Conservation (phyloP, 352 stramenopile species). For the Globisporangium lucens region DNA sequence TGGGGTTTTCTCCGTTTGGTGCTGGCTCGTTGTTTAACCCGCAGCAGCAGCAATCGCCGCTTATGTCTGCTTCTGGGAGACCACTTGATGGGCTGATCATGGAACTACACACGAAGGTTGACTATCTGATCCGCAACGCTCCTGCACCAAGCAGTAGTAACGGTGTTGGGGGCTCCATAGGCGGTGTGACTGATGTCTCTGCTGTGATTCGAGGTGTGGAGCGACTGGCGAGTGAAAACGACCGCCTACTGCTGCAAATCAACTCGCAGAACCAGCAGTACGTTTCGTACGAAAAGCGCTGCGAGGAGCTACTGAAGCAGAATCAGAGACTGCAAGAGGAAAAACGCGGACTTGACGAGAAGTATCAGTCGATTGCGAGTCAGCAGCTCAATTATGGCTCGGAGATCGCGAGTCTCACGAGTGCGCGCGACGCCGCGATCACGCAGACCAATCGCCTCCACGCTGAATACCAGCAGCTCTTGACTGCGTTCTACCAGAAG, state of each 20-base stretch:
- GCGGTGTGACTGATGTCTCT: conserved; percentile 49
- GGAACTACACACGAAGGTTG: conserved; percentile 71
- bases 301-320: conserved; percentile 59
- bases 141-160: conserved; percentile 18
- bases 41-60: conserved; percentile 21
- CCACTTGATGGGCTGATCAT: conserved; percentile 44
- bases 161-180: conserved; percentile 12
- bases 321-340: conserved; percentile 63
- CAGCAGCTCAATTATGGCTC: conserved; percentile 50
- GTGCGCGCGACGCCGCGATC: conserved; percentile 59
- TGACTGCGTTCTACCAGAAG: conserved; percentile 74
- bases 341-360: conserved; percentile 56
- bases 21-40: conserved; percentile 9
- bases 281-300: conserved; percentile 62
- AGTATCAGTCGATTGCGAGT: conserved; percentile 53
- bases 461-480: conserved; percentile 69
- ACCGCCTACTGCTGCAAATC: conserved; percentile 69
- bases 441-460: conserved; percentile 74
- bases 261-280: conserved; percentile 81
- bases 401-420: conserved; percentile 55
- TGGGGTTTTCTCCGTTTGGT: conserved; percentile 7
- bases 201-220: conserved; percentile 70
- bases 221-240: conserved; percentile 67
- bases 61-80: conserved; percentile 33
- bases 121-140: conserved; percentile 74